Evolutionary conservation across 1,284 basidiomycete species (phyloP).

Genomic region (Erythrobasidium hasegawianum): DNA sequence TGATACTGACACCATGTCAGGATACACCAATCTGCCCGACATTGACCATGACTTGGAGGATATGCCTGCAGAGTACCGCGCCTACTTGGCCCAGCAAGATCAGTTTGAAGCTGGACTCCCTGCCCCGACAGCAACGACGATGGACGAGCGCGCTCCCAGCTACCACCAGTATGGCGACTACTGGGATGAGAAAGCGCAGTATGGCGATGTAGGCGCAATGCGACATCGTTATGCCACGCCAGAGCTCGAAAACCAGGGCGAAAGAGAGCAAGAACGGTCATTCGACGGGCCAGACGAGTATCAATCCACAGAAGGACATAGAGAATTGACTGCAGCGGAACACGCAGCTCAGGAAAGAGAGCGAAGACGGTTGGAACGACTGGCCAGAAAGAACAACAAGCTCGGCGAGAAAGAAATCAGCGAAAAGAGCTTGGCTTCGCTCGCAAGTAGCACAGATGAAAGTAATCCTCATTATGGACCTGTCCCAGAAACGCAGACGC

Average conservation of each 20-base stretch:
- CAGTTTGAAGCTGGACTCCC: slow-evolving; percentile 1
- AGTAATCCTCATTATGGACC: slow-evolving; percentile 32
- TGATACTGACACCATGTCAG: slow-evolving; percentile 13
- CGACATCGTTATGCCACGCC: slow-evolving; percentile 25
- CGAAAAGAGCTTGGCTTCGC: slow-evolving; percentile 4
- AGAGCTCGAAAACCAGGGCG: slow-evolving; percentile 25
- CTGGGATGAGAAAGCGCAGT: slow-evolving; percentile 7
- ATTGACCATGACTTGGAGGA: slow-evolving; percentile 23
- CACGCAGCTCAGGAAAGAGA: background rate
- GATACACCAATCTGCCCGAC: slow-evolving; percentile 32
- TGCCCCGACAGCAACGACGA: background rate
- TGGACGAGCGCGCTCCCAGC: slow-evolving; percentile 24
- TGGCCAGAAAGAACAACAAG: background rate
- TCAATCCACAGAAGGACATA: slow-evolving; percentile 13
- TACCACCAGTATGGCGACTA: slow-evolving; percentile 20
- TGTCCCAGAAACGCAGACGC: slow-evolving; percentile 14
- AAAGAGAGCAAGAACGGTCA: slow-evolving; percentile 10
- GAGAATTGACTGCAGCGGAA: background rate
- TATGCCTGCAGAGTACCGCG: slow-evolving; percentile 26
- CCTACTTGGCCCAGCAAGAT: slow-evolving; percentile 11
- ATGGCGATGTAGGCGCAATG: slow-evolving; percentile 13
- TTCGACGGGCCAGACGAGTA: slow-evolving; percentile 33
- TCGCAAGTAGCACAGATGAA: slow-evolving; percentile 18
- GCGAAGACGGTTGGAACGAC: background rate
- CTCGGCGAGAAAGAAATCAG: slow-evolving; percentile 1